phyloP scores from a whole-genome alignment of 139 green algal genomes.

The Chloropicon primus region DNA sequence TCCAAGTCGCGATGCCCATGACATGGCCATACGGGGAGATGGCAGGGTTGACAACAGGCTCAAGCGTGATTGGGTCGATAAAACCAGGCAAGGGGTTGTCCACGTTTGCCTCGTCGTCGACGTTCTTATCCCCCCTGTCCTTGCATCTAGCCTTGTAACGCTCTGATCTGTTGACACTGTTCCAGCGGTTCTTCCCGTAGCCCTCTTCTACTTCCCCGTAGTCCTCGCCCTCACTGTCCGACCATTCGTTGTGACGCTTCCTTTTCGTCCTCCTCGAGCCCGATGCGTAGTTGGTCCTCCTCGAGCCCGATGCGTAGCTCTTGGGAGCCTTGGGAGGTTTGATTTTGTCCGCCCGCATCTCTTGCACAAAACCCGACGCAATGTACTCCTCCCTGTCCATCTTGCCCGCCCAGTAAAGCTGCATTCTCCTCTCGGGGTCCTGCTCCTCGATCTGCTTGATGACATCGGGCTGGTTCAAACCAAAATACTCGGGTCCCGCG shows the following conservation, averaged over 20 bases:
- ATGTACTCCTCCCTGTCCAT: neutral
- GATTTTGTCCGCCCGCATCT: neutral
- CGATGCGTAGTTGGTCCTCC: no score
- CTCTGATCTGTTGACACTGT: neutral
- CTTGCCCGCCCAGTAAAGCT: conserved; percentile 54
- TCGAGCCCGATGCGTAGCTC: neutral
- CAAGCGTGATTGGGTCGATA: conserved; percentile 68
- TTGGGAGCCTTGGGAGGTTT: neutral
- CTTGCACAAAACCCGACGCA: neutral
- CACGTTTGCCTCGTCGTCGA: conserved; percentile 12
- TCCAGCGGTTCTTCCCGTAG: neutral
- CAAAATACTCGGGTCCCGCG: conserved; percentile 88
- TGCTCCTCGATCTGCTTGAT: conserved; percentile 57
- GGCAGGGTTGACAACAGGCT: conserved; percentile 17
- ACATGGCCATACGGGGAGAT: conserved; percentile 69
- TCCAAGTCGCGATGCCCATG: conserved; percentile 82
- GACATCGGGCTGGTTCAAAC: conserved; percentile 62
- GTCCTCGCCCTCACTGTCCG: neutral
- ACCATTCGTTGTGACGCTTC: neutral
- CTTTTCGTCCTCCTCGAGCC: neutral
- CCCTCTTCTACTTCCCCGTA: neutral
- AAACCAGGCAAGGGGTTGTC: conserved; percentile 58
- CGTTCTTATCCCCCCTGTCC: neutral
- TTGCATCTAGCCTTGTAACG: neutral
- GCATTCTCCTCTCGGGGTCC: conserved; percentile 48